phyloP scores from a whole-genome alignment of 208 protist species.

The Acanthamoeba triangularis region DNA sequence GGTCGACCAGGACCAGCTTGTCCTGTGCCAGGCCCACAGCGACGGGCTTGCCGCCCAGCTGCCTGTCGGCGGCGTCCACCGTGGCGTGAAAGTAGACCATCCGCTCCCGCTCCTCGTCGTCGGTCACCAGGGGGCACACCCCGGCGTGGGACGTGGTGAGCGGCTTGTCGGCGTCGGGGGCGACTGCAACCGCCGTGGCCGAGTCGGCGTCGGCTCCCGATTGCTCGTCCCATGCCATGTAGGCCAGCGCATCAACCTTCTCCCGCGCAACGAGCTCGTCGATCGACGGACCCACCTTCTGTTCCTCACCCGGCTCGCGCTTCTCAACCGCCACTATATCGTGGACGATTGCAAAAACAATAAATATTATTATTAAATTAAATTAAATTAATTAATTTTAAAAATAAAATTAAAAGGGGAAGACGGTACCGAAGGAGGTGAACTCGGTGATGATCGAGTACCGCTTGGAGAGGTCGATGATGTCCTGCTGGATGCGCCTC shows the following conservation, averaged over 20 bases:
- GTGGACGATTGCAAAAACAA: too few relatives aligned
- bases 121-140: not conserved
- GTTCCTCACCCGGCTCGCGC: constrained; percentile 11
- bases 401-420: not conserved
- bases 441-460: constrained; percentile 84
- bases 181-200: not conserved
- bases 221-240: constrained; percentile 55
- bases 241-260: not conserved
- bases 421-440: constrained; percentile 82
- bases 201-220: not conserved
- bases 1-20: not conserved
- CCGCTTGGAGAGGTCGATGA: constrained; percentile 80
- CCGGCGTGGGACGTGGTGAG: not conserved
- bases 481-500: constrained; percentile 66
- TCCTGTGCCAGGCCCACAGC: not conserved
- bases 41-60: not conserved
- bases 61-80: not conserved
- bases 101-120: constrained; percentile 1
- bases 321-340: constrained; percentile 39
- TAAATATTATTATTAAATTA: too few relatives aligned
- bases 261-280: constrained; percentile 36
- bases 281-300: constrained; percentile 16
- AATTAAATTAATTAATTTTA: not conserved
- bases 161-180: not conserved
- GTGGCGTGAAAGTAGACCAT: constrained; percentile 20